phyloP scores from a whole-genome alignment of 306 rosid species.

The Cyamopsis tetragonoloba region DNA sequence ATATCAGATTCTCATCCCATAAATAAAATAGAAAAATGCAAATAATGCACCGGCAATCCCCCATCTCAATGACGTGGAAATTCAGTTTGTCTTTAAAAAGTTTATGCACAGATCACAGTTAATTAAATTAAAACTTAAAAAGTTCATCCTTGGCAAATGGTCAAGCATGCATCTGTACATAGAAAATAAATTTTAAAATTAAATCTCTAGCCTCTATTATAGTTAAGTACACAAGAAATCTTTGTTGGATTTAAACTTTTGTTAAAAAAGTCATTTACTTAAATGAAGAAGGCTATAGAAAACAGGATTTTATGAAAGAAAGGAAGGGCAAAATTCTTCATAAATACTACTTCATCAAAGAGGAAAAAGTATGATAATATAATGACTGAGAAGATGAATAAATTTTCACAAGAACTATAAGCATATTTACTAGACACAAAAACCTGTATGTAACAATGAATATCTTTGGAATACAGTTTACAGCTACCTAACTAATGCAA shows the following conservation, averaged over 20 bases:
- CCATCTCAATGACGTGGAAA: not conserved
- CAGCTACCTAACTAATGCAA: not conserved
- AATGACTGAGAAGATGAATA: not conserved
- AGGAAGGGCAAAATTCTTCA: not conserved
- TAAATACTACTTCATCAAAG: too few relatives aligned
- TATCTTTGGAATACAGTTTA: not conserved
- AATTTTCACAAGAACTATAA: not conserved
- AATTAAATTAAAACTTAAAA: too few relatives aligned
- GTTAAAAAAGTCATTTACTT: not conserved
- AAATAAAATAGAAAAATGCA: not conserved
- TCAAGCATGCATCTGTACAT: not conserved
- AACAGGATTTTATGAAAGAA: not conserved
- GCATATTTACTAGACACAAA: not conserved
- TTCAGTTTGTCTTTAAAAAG: not conserved
- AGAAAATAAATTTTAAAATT: not conserved
- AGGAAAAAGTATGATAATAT: not conserved
- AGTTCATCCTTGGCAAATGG: too few relatives aligned
- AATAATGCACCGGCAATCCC: not conserved
- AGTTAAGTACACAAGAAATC: not conserved
- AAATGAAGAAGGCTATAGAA: not conserved
- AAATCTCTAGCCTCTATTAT: too few relatives aligned
- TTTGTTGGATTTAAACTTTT: not conserved
- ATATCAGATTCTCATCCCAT: conserved; percentile 21
- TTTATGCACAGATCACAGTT: not conserved
- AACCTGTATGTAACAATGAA: not conserved